Evolutionary conservation across 179 eudicot genomes (phyloP).

Genomic region (Carnegiea gigantea): DNA sequence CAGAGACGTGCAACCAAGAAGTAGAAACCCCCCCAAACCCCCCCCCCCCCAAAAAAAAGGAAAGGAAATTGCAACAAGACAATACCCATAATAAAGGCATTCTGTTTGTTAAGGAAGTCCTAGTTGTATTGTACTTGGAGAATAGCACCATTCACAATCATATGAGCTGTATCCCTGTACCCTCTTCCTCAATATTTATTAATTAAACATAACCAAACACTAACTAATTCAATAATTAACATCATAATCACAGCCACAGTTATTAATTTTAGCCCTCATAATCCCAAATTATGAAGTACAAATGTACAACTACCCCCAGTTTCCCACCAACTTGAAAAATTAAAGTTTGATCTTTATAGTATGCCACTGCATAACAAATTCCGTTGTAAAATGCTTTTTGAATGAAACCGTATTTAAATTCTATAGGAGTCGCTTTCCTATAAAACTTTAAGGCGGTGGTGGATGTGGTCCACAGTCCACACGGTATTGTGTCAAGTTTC

Average conservation of each 20-base stretch:
- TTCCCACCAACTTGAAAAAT: neutral
- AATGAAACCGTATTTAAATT: neutral
- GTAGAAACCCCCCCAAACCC: neutral
- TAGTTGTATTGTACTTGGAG: conserved; percentile 12
- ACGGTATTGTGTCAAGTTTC: too few species aligned
- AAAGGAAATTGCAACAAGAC: too few species aligned
- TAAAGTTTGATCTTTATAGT: neutral
- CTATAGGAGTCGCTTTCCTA: neutral
- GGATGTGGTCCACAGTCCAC: neutral
- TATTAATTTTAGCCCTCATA: neutral
- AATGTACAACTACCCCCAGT: neutral
- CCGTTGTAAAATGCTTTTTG: neutral
- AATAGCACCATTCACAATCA: conserved; percentile 21
- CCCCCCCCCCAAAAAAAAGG: neutral
- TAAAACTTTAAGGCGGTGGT: too few species aligned
- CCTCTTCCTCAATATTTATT: too few species aligned
- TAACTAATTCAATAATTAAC: neutral
- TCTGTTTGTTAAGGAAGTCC: neutral
- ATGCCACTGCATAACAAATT: too few species aligned
- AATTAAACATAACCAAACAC: neutral
- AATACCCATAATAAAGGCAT: neutral
- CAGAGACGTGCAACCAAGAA: neutral
- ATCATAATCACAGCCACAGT: neutral
- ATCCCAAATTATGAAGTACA: neutral
- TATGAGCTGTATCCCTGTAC: conserved; percentile 15